Percentiles rank a stretch among this genome's conserved stretches.
phyloP scores from a whole-genome alignment of 805 yeast genomes.

The Cyberlindnera xishuangbannaensis region DNA sequence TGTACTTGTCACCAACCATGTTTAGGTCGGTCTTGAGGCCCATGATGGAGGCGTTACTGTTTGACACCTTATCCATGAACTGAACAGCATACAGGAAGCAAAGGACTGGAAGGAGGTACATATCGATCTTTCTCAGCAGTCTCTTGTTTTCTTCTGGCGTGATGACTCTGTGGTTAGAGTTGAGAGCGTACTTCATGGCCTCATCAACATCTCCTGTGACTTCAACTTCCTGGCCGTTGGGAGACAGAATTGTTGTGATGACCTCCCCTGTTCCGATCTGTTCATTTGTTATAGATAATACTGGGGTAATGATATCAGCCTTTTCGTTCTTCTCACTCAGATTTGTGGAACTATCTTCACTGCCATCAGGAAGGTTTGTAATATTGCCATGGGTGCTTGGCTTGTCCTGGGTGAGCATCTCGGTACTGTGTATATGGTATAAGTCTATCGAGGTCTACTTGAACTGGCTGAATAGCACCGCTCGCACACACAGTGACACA shows the following conservation, averaged over 20 bases:
- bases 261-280: constrained; percentile 1
- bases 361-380: too few species aligned
- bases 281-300: not conserved
- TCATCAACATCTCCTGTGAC: constrained; percentile 27
- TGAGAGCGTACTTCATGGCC: constrained; percentile 36
- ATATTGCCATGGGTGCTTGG: too few species aligned
- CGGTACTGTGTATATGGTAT: too few species aligned
- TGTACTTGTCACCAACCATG: constrained; percentile 25
- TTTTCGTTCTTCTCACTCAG: too few species aligned
- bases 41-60: constrained; percentile 41
- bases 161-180: constrained; percentile 26
- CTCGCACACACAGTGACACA: too few species aligned
- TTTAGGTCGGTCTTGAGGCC: constrained; percentile 39
- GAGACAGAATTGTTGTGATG: not conserved
- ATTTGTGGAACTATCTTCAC: too few species aligned
- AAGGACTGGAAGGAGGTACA: constrained; percentile 44
- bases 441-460: too few species aligned
- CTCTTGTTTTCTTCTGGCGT: constrained; percentile 28
- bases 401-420: too few species aligned
- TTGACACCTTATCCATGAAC: constrained; percentile 53
- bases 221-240: not conserved
- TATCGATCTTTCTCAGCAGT: constrained; percentile 43
- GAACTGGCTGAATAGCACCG: too few species aligned
- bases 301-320: too few species aligned
- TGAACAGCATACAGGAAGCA: constrained; percentile 45